These are phyloP conservation scores for Termitomyces sp. DNA, from an alignment of 768 basidiomycete species.

Conservation along the genomic window DNA sequence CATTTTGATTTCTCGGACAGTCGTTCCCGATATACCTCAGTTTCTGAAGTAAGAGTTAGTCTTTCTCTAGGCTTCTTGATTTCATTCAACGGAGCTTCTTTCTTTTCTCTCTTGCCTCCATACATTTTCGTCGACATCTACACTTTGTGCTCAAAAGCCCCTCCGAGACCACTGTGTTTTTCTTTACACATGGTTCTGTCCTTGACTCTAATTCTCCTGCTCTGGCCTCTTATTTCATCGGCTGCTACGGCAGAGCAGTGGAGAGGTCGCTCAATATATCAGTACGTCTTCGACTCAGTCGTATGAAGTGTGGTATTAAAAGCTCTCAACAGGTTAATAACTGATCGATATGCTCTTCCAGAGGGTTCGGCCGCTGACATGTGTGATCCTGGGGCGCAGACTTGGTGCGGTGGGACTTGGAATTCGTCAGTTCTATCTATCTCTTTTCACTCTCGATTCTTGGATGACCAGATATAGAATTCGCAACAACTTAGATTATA, in stretches of 20 bases:
- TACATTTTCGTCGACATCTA: not conserved
- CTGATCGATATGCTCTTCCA: constrained; percentile 73
- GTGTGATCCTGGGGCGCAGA: constrained; percentile 57
- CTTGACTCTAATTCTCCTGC: constrained; percentile 19
- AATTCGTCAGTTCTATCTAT: constrained; percentile 35
- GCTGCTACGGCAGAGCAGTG: constrained; percentile 71
- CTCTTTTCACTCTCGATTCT: not conserved
- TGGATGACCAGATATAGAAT: constrained; percentile 33
- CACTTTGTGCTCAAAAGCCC: not conserved
- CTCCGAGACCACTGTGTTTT: constrained; percentile 6
- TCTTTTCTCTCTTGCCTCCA: not conserved
- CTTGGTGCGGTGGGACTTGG: constrained; percentile 90
- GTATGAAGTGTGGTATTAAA: not conserved
- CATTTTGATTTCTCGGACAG: not conserved
- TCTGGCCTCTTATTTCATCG: constrained; percentile 24
- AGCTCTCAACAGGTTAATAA: constrained; percentile 46
- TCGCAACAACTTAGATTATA: constrained; percentile 76
- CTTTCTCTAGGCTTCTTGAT: not conserved
- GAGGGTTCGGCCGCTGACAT: constrained; percentile 41
- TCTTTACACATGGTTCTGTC: constrained; percentile 21
- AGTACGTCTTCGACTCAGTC: constrained; percentile 34
- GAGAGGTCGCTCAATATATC: constrained; percentile 77
- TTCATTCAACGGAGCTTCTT: not conserved
- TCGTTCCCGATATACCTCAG: not conserved
- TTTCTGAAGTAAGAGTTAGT: not conserved